phyloP scores from a whole-genome alignment of 108 stramenopile species.

The Skeletonema tropicum region DNA sequence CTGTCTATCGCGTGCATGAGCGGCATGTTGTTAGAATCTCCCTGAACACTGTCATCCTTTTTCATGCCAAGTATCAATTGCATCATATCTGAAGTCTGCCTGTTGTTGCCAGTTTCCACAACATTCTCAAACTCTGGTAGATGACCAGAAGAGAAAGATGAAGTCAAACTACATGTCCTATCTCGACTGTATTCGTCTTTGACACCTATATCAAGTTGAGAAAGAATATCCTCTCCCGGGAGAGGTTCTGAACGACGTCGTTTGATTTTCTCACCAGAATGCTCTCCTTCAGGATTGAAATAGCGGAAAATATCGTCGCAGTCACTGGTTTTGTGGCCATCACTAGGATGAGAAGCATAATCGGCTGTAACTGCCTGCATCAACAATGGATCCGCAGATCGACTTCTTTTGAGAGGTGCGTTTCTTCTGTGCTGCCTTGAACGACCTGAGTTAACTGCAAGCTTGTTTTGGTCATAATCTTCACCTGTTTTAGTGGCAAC shows the following conservation, averaged over 20 bases:
- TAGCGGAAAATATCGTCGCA: background rate
- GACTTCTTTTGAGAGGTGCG: background rate
- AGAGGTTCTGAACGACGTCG: conserved; percentile 1
- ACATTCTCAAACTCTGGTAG: background rate
- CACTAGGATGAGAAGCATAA: background rate
- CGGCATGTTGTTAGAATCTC: background rate
- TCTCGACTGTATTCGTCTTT: background rate
- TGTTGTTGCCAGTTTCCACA: background rate
- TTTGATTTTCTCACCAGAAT: background rate
- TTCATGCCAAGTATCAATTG: background rate
- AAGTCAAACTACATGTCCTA: background rate
- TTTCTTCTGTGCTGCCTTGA: background rate
- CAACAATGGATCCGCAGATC: background rate
- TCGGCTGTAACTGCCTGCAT: background rate
- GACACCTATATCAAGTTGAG: background rate
- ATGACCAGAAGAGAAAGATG: background rate
- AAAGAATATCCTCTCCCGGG: background rate
- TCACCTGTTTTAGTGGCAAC: background rate
- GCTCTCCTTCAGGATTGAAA: background rate
- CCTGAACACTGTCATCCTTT: background rate
- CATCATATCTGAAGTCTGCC: background rate
- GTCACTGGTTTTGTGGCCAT: background rate
- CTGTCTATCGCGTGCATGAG: background rate
- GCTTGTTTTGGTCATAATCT: background rate
- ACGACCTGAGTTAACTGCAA: background rate